Evolutionary conservation across 1,139 yeast genomes (phyloP), one percentile per base, ranked within the genome.

Genomic region (Suhomyces ambrosiae): DNA sequence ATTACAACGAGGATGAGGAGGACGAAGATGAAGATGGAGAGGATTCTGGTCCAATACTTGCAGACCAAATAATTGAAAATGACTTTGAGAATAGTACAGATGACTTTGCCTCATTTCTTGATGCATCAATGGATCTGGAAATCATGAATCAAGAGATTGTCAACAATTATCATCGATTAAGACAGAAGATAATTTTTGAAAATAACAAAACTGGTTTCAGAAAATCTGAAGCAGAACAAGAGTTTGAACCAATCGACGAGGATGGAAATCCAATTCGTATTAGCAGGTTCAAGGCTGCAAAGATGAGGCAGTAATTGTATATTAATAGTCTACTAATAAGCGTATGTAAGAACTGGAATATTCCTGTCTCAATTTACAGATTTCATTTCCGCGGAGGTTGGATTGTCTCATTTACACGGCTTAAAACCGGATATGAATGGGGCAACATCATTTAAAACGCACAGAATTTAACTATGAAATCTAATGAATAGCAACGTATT

Each of bases 181-280:
- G 86, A 28, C 77, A 78, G 38, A 70, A 71, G 39, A 58, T 84
- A 47, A 64, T 82, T 15, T 46, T 48, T 22, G 50, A 55, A 13
- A 60, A 66, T 33, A 63, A 65, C 35, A 54, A 68, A 8, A 76
- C 78, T 1, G 83, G 83, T 0, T 79, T 58, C 45, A 59, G 59
- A 13, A 64, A 68, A 45, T 57, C 74, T 3, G 72, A 72, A 6
- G 61, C 65, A 37, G 88, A 78, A 35, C 53, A 61, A 42, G 92
- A 80, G 43, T 55, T 79, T 12, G 95, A 85, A 50, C 88, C 88
- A 0, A 64, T 85, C n/a, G 90, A 86, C 48, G 84, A 80, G 42
- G 58, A 66, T 26, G 88, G 87, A 0, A 75, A 79, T 37, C 79
- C 80, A 0, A 50, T 74, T 9, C 79, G 68, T 45, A 63, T 78